A percentile compares a stretch with the other conserved stretches of the same genome.
Evolutionary conservation across 768 basidiomycete genomes (phyloP).

Genomic region (Amanita polypyramis): DNA sequence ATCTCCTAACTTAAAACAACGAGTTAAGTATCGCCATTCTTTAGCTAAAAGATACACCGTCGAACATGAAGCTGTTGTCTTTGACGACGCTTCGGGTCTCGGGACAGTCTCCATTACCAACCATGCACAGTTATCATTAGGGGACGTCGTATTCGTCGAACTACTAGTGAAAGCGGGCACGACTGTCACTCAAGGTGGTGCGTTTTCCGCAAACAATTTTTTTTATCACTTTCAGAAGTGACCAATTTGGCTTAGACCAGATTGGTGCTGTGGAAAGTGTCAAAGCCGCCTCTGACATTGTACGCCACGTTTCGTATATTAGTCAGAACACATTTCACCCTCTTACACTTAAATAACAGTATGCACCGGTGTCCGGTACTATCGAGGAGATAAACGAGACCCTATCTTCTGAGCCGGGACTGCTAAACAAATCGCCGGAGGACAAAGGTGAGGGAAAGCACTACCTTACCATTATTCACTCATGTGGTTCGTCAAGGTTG

Average conservation of each 20-base stretch:
- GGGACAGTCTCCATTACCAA: slow-evolving; percentile 84
- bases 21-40: slow-evolving; percentile 4
- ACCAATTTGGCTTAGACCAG: slow-evolving; percentile 35
- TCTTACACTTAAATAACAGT: slow-evolving; percentile 32
- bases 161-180: slow-evolving; percentile 53
- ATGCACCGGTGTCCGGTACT: slow-evolving; percentile 84
- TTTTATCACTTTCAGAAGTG: slow-evolving; percentile 1
- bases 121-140: slow-evolving; percentile 84
- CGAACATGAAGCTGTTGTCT: slow-evolving; percentile 82
- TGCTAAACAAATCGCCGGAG: slow-evolving; percentile 86
- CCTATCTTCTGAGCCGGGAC: slow-evolving; percentile 56
- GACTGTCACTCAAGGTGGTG: slow-evolving; percentile 64
- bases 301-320: slow-evolving; percentile 17
- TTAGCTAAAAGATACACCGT: slow-evolving; percentile 71
- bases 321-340: slow-evolving; percentile 9
- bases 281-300: slow-evolving; percentile 94
- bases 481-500: slow-evolving; percentile 50
- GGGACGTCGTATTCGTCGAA: slow-evolving; percentile 97
- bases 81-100: slow-evolving; percentile 65
- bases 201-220: slow-evolving; percentile 17
- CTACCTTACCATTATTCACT: neutral
- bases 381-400: slow-evolving; percentile 70
- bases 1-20: neutral
- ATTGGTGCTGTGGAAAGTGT: slow-evolving; percentile 95
- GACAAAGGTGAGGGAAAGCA: slow-evolving; percentile 47